phyloP scores from a whole-genome alignment of 306 rosid genomes.

The Erythrophleum fordii region DNA sequence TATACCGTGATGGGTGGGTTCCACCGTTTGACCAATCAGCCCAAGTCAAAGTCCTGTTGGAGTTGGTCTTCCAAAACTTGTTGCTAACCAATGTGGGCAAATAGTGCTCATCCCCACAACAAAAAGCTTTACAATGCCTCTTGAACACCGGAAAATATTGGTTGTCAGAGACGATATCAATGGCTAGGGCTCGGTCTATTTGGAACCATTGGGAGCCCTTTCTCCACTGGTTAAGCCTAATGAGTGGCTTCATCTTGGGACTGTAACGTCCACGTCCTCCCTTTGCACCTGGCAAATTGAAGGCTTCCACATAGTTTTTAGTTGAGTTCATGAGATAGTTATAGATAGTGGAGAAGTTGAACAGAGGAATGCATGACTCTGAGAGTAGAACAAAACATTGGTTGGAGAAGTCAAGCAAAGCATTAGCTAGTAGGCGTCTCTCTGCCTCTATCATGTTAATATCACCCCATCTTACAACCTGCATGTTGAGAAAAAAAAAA shows the following conservation, averaged over 20 bases:
- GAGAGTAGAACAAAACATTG: slow-evolving; percentile 81
- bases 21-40: slow-evolving; percentile 89
- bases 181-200: slow-evolving; percentile 62
- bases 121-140: slow-evolving; percentile 48
- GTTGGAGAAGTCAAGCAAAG: slow-evolving; percentile 67
- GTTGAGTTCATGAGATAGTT: slow-evolving; percentile 58
- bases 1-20: slow-evolving; percentile 64
- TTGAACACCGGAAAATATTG: slow-evolving; percentile 55
- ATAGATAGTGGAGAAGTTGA: slow-evolving; percentile 73
- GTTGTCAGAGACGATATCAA: slow-evolving; percentile 55
- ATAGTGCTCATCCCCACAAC: slow-evolving; percentile 87
- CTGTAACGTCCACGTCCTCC: slow-evolving; percentile 84
- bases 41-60: slow-evolving; percentile 86
- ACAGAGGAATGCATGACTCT: slow-evolving; percentile 88
- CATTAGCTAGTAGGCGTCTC: slow-evolving; percentile 72
- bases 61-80: slow-evolving; percentile 50
- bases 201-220: slow-evolving; percentile 97
- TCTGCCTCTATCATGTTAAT: slow-evolving; percentile 78
- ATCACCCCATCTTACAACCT: slow-evolving; percentile 75
- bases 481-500: background rate
- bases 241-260: slow-evolving; percentile 52
- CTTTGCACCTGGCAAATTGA: slow-evolving; percentile 47
- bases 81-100: slow-evolving; percentile 70
- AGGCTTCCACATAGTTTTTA: slow-evolving; percentile 59
- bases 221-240: slow-evolving; percentile 67